Percentiles rank a stretch among this genome's conserved stretches.
Conservation (phyloP, 805 yeast species). For the Metschnikowia vanudenii region DNA sequence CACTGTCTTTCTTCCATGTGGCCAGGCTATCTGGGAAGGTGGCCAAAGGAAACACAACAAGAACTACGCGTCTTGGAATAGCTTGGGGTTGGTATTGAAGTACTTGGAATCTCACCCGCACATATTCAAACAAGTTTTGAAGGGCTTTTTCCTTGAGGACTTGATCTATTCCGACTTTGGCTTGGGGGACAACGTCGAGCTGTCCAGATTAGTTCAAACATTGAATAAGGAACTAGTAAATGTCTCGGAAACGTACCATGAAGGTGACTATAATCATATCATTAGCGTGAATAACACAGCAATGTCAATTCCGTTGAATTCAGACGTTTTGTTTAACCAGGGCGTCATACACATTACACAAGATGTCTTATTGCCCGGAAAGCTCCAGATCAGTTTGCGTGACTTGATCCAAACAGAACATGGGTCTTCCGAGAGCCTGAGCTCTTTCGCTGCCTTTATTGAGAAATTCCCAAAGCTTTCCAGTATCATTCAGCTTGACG, state of each 20-base stretch:
- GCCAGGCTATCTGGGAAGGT: constrained; percentile 29
- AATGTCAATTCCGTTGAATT: constrained; percentile 39
- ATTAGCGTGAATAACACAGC: constrained; percentile 32
- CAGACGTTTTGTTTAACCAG: constrained; percentile 73
- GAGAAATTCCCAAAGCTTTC: constrained; percentile 41
- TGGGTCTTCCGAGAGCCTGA: constrained; percentile 17
- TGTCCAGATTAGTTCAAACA: constrained; percentile 17
- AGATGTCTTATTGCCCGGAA: constrained; percentile 54
- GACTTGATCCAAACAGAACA: constrained; percentile 60
- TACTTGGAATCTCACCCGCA: constrained; percentile 55
- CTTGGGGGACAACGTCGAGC: constrained; percentile 21
- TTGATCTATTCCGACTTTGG: constrained; percentile 65
- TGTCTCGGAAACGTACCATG: constrained; percentile 21
- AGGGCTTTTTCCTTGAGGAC: constrained; percentile 59
- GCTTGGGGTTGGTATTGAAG: constrained; percentile 55
- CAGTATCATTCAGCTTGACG: constrained; percentile 38
- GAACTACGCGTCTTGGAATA: constrained; percentile 55
- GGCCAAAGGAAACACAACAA: constrained; percentile 4
- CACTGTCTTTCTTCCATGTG: constrained; percentile 76
- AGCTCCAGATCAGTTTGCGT: constrained; percentile 48
- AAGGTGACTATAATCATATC: constrained; percentile 23
- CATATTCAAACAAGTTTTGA: constrained; percentile 51
- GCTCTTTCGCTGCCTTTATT: constrained; percentile 47
- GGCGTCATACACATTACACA: constrained; percentile 81
- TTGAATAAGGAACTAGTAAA: constrained; percentile 30